Evolutionary conservation across 2,329 filamentous ascomycete genomes (phyloP).

Genomic region (Scorias spongiosa): DNA sequence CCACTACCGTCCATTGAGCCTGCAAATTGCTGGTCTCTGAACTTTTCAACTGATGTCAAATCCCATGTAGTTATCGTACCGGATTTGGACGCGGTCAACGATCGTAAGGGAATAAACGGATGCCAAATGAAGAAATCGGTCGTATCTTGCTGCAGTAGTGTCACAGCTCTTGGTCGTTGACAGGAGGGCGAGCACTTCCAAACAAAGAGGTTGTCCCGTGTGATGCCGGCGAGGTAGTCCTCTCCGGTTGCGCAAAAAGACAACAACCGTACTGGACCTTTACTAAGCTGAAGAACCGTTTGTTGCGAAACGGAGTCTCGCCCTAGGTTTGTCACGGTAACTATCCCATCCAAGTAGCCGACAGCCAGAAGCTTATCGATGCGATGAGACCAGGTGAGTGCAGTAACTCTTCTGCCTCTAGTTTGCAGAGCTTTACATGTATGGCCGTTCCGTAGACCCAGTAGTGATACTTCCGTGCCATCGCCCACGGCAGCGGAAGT

Average conservation of each 20-base stretch:
- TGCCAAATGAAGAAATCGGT: not conserved
- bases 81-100: not conserved
- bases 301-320: not conserved
- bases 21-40: not conserved
- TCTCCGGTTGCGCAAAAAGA: not conserved
- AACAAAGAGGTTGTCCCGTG: not conserved
- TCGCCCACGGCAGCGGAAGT: conserved; percentile 4
- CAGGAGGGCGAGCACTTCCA: not conserved
- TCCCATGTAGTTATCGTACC: not conserved
- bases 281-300: not conserved
- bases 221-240: not conserved
- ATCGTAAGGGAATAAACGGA: not conserved
- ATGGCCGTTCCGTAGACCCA: not conserved
- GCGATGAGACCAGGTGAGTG: conserved; percentile 4
- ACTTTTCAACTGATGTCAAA: not conserved
- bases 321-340: not conserved
- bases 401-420: conserved; percentile 4
- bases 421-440: conserved; percentile 1
- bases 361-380: conserved; percentile 3
- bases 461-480: conserved; percentile 1
- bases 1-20: conserved; percentile 5
- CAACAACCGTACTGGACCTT: not conserved
- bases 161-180: not conserved
- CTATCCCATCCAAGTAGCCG: conserved; percentile 6
- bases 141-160: not conserved